These are phyloP conservation scores for Nicotiana otophora DNA, from an alignment of 257 asterid genomes.

Conservation along the genomic window DNA sequence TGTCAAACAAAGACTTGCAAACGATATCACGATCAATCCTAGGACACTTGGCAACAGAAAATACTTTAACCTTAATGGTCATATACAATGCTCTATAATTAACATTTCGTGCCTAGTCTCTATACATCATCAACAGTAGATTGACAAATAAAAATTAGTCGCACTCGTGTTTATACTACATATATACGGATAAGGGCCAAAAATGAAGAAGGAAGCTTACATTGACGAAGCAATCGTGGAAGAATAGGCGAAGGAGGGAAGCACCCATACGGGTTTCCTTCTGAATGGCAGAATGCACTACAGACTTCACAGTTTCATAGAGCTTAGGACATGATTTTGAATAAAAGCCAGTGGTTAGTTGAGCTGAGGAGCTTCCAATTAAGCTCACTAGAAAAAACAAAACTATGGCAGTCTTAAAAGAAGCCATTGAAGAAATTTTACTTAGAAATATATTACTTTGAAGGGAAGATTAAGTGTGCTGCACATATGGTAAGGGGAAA, in stretches of 20 bases:
- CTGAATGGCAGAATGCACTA: slow-evolving; percentile 47
- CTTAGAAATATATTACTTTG: neutral
- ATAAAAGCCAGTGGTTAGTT: slow-evolving; percentile 56
- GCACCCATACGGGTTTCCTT: slow-evolving; percentile 89
- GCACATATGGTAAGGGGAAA: slow-evolving; percentile 4
- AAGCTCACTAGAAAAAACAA: slow-evolving; percentile 35
- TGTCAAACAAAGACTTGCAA: neutral
- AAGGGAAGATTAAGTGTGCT: slow-evolving; percentile 10
- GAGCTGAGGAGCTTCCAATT: slow-evolving; percentile 53
- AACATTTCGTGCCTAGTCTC: too few relatives aligned
- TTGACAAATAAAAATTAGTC: too few relatives aligned
- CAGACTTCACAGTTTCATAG: slow-evolving; percentile 37
- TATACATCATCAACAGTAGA: too few relatives aligned
- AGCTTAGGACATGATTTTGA: slow-evolving; percentile 59
- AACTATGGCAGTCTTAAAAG: slow-evolving; percentile 26
- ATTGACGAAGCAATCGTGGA: slow-evolving; percentile 89
- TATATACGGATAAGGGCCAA: too few relatives aligned
- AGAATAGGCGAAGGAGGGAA: slow-evolving; percentile 79
- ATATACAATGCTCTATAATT: too few relatives aligned
- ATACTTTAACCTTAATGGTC: neutral
- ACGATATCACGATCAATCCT: neutral
- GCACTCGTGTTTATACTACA: too few relatives aligned
- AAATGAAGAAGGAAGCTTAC: slow-evolving; percentile 27
- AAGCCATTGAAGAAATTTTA: slow-evolving; percentile 36
- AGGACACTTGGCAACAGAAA: neutral